These are phyloP conservation scores for Euphorbia schlechtendalii DNA, from an alignment of 441 rosid species.

Conservation along the genomic window DNA sequence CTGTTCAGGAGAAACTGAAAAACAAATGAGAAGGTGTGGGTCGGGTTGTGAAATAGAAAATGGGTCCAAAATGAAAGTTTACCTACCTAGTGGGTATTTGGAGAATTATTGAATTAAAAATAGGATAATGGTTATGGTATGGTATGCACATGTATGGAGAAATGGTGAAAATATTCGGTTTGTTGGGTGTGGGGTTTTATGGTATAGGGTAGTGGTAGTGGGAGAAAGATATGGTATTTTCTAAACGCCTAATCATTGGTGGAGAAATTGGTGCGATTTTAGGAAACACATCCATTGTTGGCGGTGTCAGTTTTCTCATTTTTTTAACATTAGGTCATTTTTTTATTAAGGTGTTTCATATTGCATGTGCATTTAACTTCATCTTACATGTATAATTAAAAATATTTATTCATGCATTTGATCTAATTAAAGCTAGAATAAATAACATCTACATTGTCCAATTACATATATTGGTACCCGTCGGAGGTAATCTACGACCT, in stretches of 20 bases:
- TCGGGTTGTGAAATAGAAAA: not conserved
- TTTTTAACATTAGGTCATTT: not conserved
- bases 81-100: not conserved
- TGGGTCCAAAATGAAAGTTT: not conserved
- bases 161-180: conserved; percentile 15
- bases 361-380: too few relatives aligned
- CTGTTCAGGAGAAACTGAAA: not conserved
- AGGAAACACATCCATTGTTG: conserved; percentile 24
- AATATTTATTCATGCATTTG: too few relatives aligned
- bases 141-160: conserved; percentile 20
- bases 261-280: conserved; percentile 16
- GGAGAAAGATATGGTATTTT: conserved; percentile 6
- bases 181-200: conserved; percentile 9
- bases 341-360: too few relatives aligned
- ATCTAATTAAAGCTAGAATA: too few relatives aligned
- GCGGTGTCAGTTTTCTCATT: conserved; percentile 1
- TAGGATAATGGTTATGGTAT: conserved; percentile 3
- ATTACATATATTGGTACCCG: too few relatives aligned
- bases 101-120: not conserved
- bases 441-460: too few relatives aligned
- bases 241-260: conserved; percentile 20
- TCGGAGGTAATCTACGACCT: too few relatives aligned
- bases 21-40: not conserved
- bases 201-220: conserved; percentile 3
- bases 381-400: too few relatives aligned